These are phyloP conservation scores for Knufia fluminis DNA, from an alignment of 2,329 filamentous ascomycete genomes.

Conservation along the genomic window DNA sequence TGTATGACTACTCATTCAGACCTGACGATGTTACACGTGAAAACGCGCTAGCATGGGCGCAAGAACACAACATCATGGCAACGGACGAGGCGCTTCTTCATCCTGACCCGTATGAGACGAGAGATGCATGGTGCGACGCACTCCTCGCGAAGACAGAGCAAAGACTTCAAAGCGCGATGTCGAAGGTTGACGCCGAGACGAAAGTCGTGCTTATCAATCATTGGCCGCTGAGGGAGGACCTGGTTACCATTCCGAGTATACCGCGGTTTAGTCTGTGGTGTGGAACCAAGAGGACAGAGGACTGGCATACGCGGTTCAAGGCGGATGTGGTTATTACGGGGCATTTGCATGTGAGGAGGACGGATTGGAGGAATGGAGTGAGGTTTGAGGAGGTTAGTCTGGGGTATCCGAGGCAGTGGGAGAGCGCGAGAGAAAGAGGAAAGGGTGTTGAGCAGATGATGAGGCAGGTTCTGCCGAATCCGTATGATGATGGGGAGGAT, in stretches of 20 bases:
- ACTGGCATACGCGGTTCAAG: constrained; percentile 21
- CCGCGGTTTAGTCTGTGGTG: constrained; percentile 23
- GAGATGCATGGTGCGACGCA: constrained; percentile 20
- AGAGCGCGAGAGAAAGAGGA: constrained; percentile 17
- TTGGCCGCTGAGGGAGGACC: constrained; percentile 22
- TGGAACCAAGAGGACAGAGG: constrained; percentile 20
- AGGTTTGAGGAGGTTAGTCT: constrained; percentile 23
- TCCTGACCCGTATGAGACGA: constrained; percentile 18
- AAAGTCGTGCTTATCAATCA: constrained; percentile 21
- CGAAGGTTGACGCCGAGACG: constrained; percentile 11
- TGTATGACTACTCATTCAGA: constrained; percentile 53
- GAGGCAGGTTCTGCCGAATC: constrained; percentile 20
- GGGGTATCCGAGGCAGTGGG: constrained; percentile 23
- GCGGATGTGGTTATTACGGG: constrained; percentile 23
- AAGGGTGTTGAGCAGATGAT: constrained; percentile 19
- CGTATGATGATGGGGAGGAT: constrained; percentile 14
- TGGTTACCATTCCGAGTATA: constrained; percentile 19
- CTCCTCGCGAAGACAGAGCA: constrained; percentile 16
- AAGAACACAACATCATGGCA: constrained; percentile 20
- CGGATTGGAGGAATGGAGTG: constrained; percentile 21
- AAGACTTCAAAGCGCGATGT: constrained; percentile 14
- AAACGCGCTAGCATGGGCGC: constrained; percentile 29
- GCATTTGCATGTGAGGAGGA: constrained; percentile 22
- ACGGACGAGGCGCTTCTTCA: constrained; percentile 22
- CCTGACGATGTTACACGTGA: constrained; percentile 42